These are phyloP conservation scores for Coprinopsis cinerea DNA, from an alignment of 768 basidiomycete species.

Conservation along the genomic window DNA sequence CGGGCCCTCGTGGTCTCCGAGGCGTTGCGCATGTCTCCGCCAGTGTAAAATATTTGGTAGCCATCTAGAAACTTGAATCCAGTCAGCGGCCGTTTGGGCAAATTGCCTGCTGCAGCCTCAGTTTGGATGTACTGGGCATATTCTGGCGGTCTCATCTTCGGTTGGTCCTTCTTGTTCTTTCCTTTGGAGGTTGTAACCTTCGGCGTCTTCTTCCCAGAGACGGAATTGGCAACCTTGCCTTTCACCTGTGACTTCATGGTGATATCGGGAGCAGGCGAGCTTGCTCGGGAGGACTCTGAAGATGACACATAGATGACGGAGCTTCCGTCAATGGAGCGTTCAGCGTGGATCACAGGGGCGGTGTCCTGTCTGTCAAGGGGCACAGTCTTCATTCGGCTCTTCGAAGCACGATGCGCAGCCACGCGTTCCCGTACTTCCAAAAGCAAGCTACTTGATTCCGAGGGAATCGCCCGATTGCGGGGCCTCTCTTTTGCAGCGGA, in stretches of 20 bases:
- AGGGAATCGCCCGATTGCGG: conserved; percentile 13
- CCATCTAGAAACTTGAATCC: conserved; percentile 39
- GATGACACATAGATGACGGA: conserved; percentile 25
- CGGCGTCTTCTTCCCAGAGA: conserved; percentile 16
- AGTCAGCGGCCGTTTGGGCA: conserved; percentile 9
- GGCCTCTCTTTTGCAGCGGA: conserved; percentile 4
- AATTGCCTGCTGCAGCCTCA: conserved; percentile 16
- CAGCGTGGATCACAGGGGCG: conserved; percentile 9
- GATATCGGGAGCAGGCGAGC: background rate
- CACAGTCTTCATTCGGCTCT: conserved; percentile 25
- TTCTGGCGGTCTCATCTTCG: conserved; percentile 41
- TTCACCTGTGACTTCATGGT: background rate
- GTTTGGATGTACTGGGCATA: conserved; percentile 46
- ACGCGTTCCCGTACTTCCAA: conserved; percentile 30
- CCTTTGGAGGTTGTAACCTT: conserved; percentile 12
- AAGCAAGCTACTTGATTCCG: conserved; percentile 24
- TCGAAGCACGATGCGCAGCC: conserved; percentile 24
- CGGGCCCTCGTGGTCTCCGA: conserved; percentile 43
- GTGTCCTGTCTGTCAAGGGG: conserved; percentile 17
- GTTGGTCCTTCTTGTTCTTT: conserved; percentile 34
- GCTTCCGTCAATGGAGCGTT: conserved; percentile 19
- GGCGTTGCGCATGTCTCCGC: conserved; percentile 52
- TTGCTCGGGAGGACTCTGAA: conserved; percentile 15
- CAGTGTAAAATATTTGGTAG: conserved; percentile 51
- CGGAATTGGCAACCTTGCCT: background rate